Evolutionary conservation across 345 rosid genomes (phyloP).

Genomic region (Eucalyptus marginata): DNA sequence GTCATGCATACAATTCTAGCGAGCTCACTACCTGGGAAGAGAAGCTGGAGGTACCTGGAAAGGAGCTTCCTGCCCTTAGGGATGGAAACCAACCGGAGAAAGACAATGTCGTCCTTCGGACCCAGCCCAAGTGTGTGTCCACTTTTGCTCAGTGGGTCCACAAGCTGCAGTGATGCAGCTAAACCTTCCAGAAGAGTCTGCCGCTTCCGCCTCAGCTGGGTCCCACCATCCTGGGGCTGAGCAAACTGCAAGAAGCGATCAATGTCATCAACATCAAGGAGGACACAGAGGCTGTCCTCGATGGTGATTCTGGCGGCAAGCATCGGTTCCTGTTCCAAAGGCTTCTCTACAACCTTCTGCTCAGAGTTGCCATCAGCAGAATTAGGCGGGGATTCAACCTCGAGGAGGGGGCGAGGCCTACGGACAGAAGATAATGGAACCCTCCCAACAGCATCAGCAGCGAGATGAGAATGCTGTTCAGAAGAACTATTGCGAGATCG

Average conservation of each 20-base stretch:
- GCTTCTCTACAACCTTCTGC: constrained; percentile 49
- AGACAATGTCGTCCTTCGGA: constrained; percentile 70
- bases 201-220: constrained; percentile 59
- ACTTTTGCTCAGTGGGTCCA: constrained; percentile 75
- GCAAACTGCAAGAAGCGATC: constrained; percentile 60
- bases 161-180: constrained; percentile 84
- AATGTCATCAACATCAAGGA: constrained; percentile 81
- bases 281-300: constrained; percentile 68
- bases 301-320: constrained; percentile 92
- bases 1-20: constrained; percentile 87
- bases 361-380: constrained; percentile 48
- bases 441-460: constrained; percentile 58
- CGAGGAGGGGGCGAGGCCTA: constrained; percentile 63
- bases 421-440: constrained; percentile 45
- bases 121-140: constrained; percentile 35
- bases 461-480: constrained; percentile 50
- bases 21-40: constrained; percentile 77
- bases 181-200: constrained; percentile 73
- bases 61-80: constrained; percentile 81
- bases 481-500: constrained; percentile 54
- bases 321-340: constrained; percentile 88
- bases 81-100: constrained; percentile 60
- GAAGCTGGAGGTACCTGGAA: constrained; percentile 59
- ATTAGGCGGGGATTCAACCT: constrained; percentile 42
- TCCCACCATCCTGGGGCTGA: constrained; percentile 79